Base-by-base conservation (phyloP, 805 yeast species). In the Metschnikowia chrysomelidarum region DNA sequence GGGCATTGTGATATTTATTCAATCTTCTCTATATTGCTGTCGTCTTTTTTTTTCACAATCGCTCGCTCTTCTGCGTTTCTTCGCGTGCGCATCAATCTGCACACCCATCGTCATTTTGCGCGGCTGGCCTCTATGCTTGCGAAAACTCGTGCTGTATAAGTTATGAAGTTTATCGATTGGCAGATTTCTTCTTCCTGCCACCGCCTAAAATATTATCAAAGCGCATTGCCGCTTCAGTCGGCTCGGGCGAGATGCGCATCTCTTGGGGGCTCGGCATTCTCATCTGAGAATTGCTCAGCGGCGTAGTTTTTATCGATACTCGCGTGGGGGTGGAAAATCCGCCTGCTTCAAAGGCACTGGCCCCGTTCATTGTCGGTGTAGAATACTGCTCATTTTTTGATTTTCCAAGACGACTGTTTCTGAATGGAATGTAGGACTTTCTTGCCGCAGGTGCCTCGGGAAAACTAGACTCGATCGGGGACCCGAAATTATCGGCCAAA, bases 401-500 rank as follows among this genome's bases (percentile, higher is more conserved):
- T 17, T 47, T 33, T 24, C 44, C 49, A 28, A 47, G 48, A 32
- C 60, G 57, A 25, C 59, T 56, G 34, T 56, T 56, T 30, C 71
- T 49, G 45, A 68, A 68, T 13, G 73, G 73, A 30, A 68, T 57
- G 42, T 68, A 68, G 5, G 71, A 64, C 32, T 62, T 48, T 34
- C 59, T 64, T 5, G 56, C 33, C 2, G 49, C 26, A 1, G 38
- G 30, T 11, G 33, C 40, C 8, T 49, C 43, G 12, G 30, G 45
- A 6, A 40, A 41, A n/a, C 49, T 50, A 12, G 36, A 19, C 17
- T 41, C 44, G 9, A 50, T 36, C 3, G 54, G 44, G 11, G 40
- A 51, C 6, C 68, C 67, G 19, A 64, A 60, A 16, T 86, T 77
- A 44, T 85, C 94, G 0, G 86, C 88, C 46, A 85, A 67, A 19